Percentiles rank a stretch among this genome's conserved stretches.
These are phyloP conservation scores for Pichia insulana DNA, from an alignment of 805 yeast genomes.

Conservation along the genomic window DNA sequence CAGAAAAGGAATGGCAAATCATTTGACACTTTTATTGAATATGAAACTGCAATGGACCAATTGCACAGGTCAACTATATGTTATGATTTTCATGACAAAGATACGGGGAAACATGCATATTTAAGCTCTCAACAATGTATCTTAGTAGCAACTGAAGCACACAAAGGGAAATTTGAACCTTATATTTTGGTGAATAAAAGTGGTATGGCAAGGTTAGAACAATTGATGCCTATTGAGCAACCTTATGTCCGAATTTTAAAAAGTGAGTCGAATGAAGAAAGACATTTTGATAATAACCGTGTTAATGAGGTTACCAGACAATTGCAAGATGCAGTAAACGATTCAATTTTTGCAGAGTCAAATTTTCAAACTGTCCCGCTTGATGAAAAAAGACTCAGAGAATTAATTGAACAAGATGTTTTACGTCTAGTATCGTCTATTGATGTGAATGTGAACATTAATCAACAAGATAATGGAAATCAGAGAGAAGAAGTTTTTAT, in stretches of 20 bases:
- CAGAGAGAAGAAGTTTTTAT: too few species aligned
- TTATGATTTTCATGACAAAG: constrained; percentile 19
- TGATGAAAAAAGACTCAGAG: neutral
- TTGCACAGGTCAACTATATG: constrained; percentile 20
- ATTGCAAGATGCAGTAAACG: neutral
- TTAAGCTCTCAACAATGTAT: constrained; percentile 36
- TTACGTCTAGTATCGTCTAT: too few species aligned
- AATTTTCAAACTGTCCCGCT: too few species aligned
- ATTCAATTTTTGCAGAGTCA: neutral
- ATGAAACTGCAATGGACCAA: constrained; percentile 23
- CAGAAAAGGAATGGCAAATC: constrained; percentile 10
- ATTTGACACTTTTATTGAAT: constrained; percentile 7
- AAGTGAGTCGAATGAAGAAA: too few species aligned
- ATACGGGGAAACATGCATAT: constrained; percentile 10
- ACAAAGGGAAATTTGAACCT: constrained; percentile 23
- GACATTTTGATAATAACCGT: too few species aligned
- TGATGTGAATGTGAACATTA: too few species aligned
- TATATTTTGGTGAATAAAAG: constrained; percentile 32
- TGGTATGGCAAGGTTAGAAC: constrained; percentile 20
- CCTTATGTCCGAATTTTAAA: neutral
- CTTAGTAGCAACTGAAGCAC: constrained; percentile 26
- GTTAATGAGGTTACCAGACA: too few species aligned
- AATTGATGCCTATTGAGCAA: neutral
- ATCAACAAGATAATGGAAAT: too few species aligned
- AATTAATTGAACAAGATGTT: neutral